Conservation (phyloP, 306 rosid species). For the Cucurbita maxima region DNA sequence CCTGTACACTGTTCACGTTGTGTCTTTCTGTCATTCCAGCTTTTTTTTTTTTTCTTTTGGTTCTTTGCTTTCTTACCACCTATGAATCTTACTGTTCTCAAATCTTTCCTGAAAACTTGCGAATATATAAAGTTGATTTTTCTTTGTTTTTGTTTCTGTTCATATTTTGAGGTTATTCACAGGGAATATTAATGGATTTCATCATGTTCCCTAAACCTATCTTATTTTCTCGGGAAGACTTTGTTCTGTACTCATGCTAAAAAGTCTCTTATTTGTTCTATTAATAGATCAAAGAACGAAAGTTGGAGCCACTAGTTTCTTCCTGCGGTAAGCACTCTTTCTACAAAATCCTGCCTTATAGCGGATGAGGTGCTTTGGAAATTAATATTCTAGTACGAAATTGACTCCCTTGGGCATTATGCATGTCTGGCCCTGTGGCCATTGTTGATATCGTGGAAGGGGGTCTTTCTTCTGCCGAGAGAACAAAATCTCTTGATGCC, state of each 20-base stretch:
- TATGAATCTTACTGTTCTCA: neutral
- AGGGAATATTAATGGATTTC: neutral
- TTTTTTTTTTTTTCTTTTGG: neutral
- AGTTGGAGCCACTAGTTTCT: constrained; percentile 11
- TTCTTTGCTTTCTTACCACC: neutral
- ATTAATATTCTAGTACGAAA: constrained; percentile 27
- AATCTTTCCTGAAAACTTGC: neutral
- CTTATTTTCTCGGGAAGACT: neutral
- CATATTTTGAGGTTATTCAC: neutral
- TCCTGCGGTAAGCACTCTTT: constrained; percentile 19
- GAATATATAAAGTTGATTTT: neutral
- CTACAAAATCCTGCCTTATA: constrained; percentile 19
- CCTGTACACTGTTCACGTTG: neutral
- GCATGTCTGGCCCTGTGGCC: constrained; percentile 99
- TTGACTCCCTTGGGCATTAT: constrained; percentile 41
- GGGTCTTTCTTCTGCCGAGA: constrained; percentile 44
- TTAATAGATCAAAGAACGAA: constrained; percentile 24
- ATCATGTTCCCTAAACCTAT: neutral
- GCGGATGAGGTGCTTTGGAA: constrained; percentile 22
- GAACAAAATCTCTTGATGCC: constrained; percentile 65
- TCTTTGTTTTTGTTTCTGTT: neutral
- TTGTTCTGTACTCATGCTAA: neutral
- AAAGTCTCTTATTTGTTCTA: constrained; percentile 13
- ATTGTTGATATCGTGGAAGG: constrained; percentile 40
- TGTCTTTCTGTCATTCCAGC: neutral